phyloP scores from a whole-genome alignment of 2,329 filamentous ascomycete genomes.

The Diplodia intermedia region DNA sequence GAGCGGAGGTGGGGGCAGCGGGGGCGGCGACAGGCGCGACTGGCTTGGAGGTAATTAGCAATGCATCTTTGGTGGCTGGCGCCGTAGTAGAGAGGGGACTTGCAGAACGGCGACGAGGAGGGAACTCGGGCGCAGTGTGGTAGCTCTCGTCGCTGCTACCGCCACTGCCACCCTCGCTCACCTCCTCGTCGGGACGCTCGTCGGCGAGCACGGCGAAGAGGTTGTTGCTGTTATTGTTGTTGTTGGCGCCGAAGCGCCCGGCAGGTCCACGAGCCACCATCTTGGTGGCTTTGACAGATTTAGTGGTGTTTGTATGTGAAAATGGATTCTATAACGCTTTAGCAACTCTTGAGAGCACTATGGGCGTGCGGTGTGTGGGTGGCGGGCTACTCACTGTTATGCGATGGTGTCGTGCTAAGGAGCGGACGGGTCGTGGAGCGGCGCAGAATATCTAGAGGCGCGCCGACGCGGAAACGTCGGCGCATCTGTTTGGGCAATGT shows the following conservation, averaged over 20 bases:
- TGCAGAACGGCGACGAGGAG: background rate
- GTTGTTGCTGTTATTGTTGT: no score
- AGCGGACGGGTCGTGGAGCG: background rate
- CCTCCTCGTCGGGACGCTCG: background rate
- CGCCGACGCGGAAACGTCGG: background rate
- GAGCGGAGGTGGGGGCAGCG: no score
- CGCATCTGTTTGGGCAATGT: no score
- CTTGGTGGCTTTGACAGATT: no score
- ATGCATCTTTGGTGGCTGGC: background rate
- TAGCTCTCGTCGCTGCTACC: background rate
- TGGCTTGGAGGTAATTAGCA: background rate
- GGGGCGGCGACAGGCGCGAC: background rate
- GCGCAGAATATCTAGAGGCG: background rate
- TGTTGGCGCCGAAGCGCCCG: no score
- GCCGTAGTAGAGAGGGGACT: background rate
- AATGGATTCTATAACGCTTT: no score
- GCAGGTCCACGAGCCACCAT: no score
- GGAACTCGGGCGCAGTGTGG: background rate
- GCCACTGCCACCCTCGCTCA: background rate
- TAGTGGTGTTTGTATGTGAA: no score
- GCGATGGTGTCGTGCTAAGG: background rate
- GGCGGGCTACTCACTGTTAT: no score
- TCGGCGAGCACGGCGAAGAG: no score
- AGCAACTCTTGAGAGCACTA: background rate
- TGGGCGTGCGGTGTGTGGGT: no score